Evolutionary conservation across 164 flowering plant genomes (phyloP).

Genomic region (Umbellularia californica): DNA sequence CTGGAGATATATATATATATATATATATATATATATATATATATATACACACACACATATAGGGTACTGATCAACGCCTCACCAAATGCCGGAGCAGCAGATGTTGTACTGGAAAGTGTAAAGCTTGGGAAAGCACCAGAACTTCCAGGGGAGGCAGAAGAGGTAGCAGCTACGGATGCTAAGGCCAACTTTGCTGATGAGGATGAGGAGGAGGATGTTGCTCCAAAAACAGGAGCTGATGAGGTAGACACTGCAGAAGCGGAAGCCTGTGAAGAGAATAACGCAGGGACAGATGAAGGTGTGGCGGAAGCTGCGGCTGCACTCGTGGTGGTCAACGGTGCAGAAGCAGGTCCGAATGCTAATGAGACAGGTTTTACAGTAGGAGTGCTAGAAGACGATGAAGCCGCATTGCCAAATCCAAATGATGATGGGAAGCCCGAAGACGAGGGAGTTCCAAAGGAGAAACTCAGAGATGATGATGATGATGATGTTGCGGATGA

Average conservation of each 20-base stretch:
- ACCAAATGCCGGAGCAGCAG: slow-evolving; percentile 45
- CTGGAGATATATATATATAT: too few relatives aligned
- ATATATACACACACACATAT: too few relatives aligned
- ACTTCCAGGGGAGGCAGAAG: slow-evolving; percentile 4
- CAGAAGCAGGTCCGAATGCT: slow-evolving; percentile 30
- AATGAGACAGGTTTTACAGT: slow-evolving; percentile 22
- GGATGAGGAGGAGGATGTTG: slow-evolving; percentile 20
- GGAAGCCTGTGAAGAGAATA: slow-evolving; percentile 20
- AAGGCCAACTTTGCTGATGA: slow-evolving; percentile 4
- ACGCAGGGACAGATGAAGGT: slow-evolving; percentile 12
- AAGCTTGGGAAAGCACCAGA: slow-evolving; percentile 30
- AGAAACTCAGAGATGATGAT: slow-evolving; percentile 29
- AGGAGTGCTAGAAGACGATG: slow-evolving; percentile 16
- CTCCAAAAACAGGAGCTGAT: slow-evolving; percentile 20
- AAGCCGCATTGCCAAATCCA: slow-evolving; percentile 20
- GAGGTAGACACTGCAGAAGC: slow-evolving; percentile 22
- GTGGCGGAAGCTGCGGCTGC: slow-evolving; percentile 24
- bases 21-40: too few relatives aligned
- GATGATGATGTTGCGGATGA: slow-evolving; percentile 21
- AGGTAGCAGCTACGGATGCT: not conserved
- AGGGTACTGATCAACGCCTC: slow-evolving; percentile 11
- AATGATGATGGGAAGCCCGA: slow-evolving; percentile 27
- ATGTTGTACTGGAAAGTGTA: slow-evolving; percentile 36
- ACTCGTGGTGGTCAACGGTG: slow-evolving; percentile 28
- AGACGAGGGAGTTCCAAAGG: slow-evolving; percentile 37